Conservation (phyloP, 208 protist species). For the Porcisia deanei region DNA sequence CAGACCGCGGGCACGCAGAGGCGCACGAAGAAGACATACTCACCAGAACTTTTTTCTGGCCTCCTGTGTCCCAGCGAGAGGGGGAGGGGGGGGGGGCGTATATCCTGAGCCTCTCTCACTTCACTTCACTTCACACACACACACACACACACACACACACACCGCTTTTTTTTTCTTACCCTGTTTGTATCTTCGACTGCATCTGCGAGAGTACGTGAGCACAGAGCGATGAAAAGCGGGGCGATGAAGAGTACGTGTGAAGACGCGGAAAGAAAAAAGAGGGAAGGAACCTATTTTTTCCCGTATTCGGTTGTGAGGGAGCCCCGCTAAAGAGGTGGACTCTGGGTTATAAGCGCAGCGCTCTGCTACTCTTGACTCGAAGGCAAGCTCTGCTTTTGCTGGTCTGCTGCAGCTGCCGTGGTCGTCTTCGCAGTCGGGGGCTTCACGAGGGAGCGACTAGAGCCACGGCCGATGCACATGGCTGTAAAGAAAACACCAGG, state of each 20-base stretch:
- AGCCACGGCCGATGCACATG: conserved; percentile 50
- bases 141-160: too few species aligned
- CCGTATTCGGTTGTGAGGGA: not conserved
- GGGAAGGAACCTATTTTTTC: not conserved
- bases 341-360: not conserved
- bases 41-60: too few species aligned
- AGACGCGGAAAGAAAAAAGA: not conserved
- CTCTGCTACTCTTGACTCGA: not conserved
- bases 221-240: not conserved
- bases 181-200: too few species aligned
- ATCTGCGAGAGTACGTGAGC: not conserved
- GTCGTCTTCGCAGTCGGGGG: conserved; percentile 30
- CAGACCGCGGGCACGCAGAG: too few species aligned
- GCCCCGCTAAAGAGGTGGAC: not conserved
- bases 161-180: too few species aligned
- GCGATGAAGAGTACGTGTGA: not conserved
- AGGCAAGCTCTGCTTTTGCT: not conserved
- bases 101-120: too few species aligned
- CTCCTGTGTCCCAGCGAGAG: too few species aligned
- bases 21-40: too few species aligned
- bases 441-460: conserved; percentile 33
- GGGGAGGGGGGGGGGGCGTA: too few species aligned
- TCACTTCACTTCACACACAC: too few species aligned
- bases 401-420: not conserved
- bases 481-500: conserved; percentile 43